Conservation (phyloP, 768 basidiomycete species). For the Pulveroboletus sp. region DNA sequence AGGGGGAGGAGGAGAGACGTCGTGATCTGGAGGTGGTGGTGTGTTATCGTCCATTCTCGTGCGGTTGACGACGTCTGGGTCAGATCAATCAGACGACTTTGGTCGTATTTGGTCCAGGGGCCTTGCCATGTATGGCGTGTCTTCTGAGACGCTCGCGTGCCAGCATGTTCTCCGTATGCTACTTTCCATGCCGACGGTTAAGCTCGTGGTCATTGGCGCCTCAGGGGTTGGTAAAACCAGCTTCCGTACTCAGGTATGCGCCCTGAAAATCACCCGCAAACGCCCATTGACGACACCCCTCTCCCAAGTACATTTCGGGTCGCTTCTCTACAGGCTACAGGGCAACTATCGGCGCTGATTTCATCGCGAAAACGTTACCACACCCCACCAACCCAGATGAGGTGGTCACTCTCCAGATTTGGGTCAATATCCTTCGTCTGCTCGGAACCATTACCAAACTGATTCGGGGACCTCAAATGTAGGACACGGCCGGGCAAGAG, state of each 20-base stretch:
- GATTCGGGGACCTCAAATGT: constrained; percentile 4
- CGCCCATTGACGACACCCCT: neutral
- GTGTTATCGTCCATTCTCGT: constrained; percentile 26
- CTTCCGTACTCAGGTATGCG: constrained; percentile 63
- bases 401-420: constrained; percentile 64
- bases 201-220: constrained; percentile 77
- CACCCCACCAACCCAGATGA: constrained; percentile 54
- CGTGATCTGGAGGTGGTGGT: constrained; percentile 39
- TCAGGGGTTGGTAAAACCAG: constrained; percentile 87
- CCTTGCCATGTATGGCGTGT: constrained; percentile 9
- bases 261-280: neutral
- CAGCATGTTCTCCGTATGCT: too few relatives aligned
- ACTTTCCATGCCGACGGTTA: constrained; percentile 61
- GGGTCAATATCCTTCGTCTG: constrained; percentile 38
- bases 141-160: neutral
- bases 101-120: constrained; percentile 15
- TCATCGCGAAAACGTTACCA: constrained; percentile 70
- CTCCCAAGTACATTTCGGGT: constrained; percentile 66
- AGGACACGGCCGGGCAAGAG: constrained; percentile 89
- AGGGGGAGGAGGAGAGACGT: constrained; percentile 45
- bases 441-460: neutral
- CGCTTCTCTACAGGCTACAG: constrained; percentile 74
- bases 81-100: constrained; percentile 6
- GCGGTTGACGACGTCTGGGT: neutral
- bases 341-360: constrained; percentile 88